Evolutionary conservation across 1,284 basidiomycete species (phyloP), one percentile per base, ranked within the genome.

Genomic region (Cryptococcus sp.): DNA sequence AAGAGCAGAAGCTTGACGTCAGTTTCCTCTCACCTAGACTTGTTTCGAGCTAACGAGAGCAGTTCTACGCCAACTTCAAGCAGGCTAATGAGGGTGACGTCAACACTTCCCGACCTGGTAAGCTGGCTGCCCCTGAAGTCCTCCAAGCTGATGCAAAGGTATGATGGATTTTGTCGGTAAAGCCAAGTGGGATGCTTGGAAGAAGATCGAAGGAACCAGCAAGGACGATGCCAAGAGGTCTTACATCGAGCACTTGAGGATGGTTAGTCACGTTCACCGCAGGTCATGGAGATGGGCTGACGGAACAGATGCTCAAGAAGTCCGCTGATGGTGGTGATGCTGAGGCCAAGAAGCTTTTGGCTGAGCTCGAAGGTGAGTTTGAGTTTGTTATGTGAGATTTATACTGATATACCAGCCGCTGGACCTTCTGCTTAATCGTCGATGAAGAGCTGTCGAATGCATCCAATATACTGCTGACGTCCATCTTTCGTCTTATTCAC

Each of bases 11-110:
- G 78, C 85, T 96, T 64, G 80, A 78, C 66, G 91, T 79, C 49
- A 56, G 77, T 74, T 16, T 28, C 22, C 7, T 23, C 28, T 14
- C 19, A 25, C 7, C 9, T 45, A 23, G 43, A 23, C 43, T 13
- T 7, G 39, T 9, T 14, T 10, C 11, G n/a, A n/a, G 34, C 11
- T 10, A 41, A 7, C 9, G 39, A 21, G 39, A 9, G 39, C 39
- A 41, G 91, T 94, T 94, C 80, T 96, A 97, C 81, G 82, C 81
- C 66, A 83, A 86, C 73, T 96, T 81, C 81, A 97, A 96, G 81
- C 91, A 93, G 80, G 91, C 82, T 42, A 91, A 81, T 36, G 70
- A 85, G 49, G 91, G 92, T 43, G 74, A 77, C 65, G 69, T 63
- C 54, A 63, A 61, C 42, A 54, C 66, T 44, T 57, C 66, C 32